Conservation (phyloP, 352 stramenopile genomes). For the Phytopythium vexans region DNA sequence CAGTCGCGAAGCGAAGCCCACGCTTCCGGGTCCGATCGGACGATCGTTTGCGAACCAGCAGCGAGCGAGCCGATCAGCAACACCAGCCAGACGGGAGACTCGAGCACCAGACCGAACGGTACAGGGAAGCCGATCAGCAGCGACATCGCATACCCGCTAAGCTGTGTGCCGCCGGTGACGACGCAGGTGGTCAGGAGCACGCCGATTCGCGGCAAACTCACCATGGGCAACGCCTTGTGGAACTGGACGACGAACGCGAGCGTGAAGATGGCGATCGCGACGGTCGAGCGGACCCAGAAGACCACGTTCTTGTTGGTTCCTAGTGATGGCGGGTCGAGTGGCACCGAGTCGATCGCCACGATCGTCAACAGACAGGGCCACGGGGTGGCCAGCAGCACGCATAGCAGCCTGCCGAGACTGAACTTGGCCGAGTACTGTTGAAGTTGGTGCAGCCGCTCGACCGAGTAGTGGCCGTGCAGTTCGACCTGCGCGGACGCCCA, state of each 20-base stretch:
- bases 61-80: conserved; percentile 5
- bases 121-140: conserved; percentile 12
- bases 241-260: conserved; percentile 8
- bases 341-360: conserved; percentile 14
- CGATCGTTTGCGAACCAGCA: neutral
- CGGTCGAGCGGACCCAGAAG: conserved; percentile 7
- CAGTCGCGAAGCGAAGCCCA: conserved; percentile 5
- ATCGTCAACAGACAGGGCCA: conserved; percentile 16
- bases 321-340: conserved; percentile 7
- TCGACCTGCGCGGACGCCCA: neutral
- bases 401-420: conserved; percentile 3
- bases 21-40: conserved; percentile 5
- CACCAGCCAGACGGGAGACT: conserved; percentile 9
- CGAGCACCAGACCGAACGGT: conserved; percentile 10
- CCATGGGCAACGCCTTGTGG: conserved; percentile 3
- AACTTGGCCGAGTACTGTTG: conserved; percentile 3
- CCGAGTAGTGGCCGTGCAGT: conserved; percentile 8
- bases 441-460: conserved; percentile 8
- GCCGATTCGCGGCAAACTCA: conserved; percentile 8
- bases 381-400: conserved; percentile 8
- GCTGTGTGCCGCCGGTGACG: neutral
- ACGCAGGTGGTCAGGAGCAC: conserved; percentile 5
- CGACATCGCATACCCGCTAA: conserved; percentile 6
- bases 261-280: conserved; percentile 3
- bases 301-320: conserved; percentile 8